Percentiles rank a stretch among this genome's conserved stretches.
Evolutionary conservation across 495 filamentous ascomycete species (phyloP).

Genomic region (Oidiodendron maius): DNA sequence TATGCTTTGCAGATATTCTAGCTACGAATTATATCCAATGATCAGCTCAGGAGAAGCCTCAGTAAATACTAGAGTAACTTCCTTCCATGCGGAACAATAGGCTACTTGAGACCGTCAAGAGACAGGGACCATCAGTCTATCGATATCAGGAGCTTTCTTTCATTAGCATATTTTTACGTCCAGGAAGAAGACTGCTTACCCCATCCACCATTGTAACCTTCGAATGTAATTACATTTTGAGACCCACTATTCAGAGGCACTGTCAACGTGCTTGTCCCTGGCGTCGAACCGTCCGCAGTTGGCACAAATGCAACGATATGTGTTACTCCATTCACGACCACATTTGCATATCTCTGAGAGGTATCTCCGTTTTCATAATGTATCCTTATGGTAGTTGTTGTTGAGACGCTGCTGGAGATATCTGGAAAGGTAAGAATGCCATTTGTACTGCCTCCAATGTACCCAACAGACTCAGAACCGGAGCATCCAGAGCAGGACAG

Average conservation of each 20-base stretch:
- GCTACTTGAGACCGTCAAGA: constrained; percentile 22
- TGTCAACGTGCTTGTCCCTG: constrained; percentile 30
- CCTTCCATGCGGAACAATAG: too few relatives aligned
- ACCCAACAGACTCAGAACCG: constrained; percentile 38
- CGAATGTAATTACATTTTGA: constrained; percentile 37
- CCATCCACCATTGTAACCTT: constrained; percentile 39
- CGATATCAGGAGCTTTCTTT: constrained; percentile 40
- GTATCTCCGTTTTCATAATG: constrained; percentile 48
- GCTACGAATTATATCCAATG: too few relatives aligned
- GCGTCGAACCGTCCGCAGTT: constrained; percentile 26
- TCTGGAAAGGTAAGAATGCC: constrained; percentile 40
- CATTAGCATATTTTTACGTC: constrained; percentile 6
- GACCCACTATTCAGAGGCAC: constrained; percentile 32
- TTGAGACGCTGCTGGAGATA: constrained; percentile 37
- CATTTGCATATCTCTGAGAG: constrained; percentile 41
- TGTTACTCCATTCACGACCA: constrained; percentile 49
- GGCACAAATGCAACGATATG: constrained; percentile 45
- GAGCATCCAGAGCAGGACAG: constrained; percentile 41
- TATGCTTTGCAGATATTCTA: too few relatives aligned
- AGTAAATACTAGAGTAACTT: too few relatives aligned
- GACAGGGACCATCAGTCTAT: constrained; percentile 48
- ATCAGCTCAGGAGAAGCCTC: too few relatives aligned
- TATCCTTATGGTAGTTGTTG: constrained; percentile 47
- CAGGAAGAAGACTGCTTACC: constrained; percentile 20
- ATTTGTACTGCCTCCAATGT: constrained; percentile 42